Percentiles rank a stretch among this genome's conserved stretches.
These are phyloP conservation scores for Boletus reticuloceps DNA, from an alignment of 768 basidiomycete species.

Conservation along the genomic window DNA sequence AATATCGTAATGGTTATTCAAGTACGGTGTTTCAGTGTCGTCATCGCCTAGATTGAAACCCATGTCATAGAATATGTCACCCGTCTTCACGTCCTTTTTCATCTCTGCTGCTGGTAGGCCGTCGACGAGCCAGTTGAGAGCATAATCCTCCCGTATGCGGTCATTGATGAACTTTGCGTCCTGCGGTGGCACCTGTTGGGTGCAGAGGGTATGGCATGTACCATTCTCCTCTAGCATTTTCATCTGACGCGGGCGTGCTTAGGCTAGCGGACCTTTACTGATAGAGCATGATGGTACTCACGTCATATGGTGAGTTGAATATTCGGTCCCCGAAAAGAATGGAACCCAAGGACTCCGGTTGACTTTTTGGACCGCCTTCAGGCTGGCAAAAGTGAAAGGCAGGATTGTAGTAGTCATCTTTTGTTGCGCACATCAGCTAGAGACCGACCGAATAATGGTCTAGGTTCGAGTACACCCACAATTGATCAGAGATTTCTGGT, in stretches of 20 bases:
- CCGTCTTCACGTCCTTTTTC: constrained; percentile 75
- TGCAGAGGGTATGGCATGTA: constrained; percentile 78
- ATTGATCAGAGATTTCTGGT: constrained; percentile 87
- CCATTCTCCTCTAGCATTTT: constrained; percentile 75
- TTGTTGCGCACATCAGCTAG: constrained; percentile 8
- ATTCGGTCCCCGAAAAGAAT: constrained; percentile 98
- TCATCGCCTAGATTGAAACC: constrained; percentile 89
- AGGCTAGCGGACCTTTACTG: neutral
- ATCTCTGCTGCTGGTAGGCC: constrained; percentile 93
- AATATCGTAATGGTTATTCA: constrained; percentile 95
- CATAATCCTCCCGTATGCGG: constrained; percentile 89
- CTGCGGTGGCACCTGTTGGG: constrained; percentile 53
- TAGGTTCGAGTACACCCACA: constrained; percentile 42
- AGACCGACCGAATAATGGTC: neutral
- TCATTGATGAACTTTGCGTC: constrained; percentile 90
- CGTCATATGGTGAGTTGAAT: constrained; percentile 86
- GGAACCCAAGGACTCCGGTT: constrained; percentile 85
- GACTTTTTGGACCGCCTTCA: constrained; percentile 62
- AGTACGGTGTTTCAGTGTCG: constrained; percentile 60
- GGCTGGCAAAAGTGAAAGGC: constrained; percentile 86
- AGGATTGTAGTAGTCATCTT: constrained; percentile 93
- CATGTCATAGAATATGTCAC: constrained; percentile 90
- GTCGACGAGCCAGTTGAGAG: constrained; percentile 92
- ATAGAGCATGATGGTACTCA: constrained; percentile 35
- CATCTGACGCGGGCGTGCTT: constrained; percentile 47